These are phyloP conservation scores for Terana coerulea DNA, from an alignment of 768 basidiomycete genomes.

Conservation along the genomic window DNA sequence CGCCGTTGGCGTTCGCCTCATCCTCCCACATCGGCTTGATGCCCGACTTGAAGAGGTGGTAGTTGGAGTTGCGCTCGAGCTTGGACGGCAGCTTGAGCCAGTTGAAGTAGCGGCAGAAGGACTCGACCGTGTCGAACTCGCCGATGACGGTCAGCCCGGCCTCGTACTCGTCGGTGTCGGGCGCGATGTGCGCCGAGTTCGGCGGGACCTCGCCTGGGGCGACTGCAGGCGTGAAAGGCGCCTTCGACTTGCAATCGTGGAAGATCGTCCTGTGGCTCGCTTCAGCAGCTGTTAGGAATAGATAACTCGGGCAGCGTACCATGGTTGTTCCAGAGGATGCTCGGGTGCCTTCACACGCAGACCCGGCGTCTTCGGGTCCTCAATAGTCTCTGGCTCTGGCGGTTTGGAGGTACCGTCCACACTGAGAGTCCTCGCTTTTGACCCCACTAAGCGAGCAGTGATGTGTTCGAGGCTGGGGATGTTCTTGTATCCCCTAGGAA, in stretches of 20 bases:
- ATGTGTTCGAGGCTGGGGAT: constrained; percentile 84
- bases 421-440: constrained; percentile 59
- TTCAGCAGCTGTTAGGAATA: too few relatives aligned
- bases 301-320: constrained; percentile 51
- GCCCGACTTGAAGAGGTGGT: constrained; percentile 91
- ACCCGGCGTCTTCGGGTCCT: constrained; percentile 81
- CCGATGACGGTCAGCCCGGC: constrained; percentile 84
- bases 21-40: constrained; percentile 99
- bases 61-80: constrained; percentile 88
- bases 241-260: constrained; percentile 81
- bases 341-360: constrained; percentile 64
- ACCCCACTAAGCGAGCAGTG: constrained; percentile 68
- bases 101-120: constrained; percentile 89
- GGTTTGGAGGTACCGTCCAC: constrained; percentile 61
- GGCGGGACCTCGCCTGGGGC: constrained; percentile 14
- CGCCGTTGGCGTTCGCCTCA: constrained; percentile 84
- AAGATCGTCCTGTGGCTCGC: constrained; percentile 82
- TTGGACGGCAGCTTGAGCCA: constrained; percentile 91
- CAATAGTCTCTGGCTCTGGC: constrained; percentile 73
- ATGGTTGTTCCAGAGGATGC: constrained; percentile 81
- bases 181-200: constrained; percentile 32
- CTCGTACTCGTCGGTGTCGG: constrained; percentile 77
- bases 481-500: constrained; percentile 75
- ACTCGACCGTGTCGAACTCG: constrained; percentile 87
- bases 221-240: constrained; percentile 48